Percentiles rank a stretch among this genome's conserved stretches.
Evolutionary conservation across 2,329 filamentous ascomycete genomes (phyloP).

Genomic region (Aspergillus pseudonomiae): DNA sequence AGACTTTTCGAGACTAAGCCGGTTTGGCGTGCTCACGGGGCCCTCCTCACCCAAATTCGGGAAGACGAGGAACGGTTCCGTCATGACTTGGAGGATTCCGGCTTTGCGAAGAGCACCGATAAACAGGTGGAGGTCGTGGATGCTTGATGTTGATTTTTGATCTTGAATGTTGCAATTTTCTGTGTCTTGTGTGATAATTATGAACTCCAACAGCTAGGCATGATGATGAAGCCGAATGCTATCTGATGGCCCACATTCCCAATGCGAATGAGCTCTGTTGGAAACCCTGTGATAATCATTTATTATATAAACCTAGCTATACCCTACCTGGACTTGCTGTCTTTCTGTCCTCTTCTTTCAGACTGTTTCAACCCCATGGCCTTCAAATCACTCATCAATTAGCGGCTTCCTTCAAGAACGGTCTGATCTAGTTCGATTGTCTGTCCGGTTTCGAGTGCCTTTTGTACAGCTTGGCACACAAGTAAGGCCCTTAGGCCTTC

Average conservation of each 20-base stretch:
- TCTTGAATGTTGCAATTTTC: not conserved
- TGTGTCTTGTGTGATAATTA: not conserved
- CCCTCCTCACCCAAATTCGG: conserved; percentile 35
- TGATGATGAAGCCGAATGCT: not conserved
- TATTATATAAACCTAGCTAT: not conserved
- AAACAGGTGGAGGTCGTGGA: conserved; percentile 19
- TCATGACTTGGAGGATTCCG: conserved; percentile 22
- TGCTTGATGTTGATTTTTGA: not conserved
- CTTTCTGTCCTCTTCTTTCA: not conserved
- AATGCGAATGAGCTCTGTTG: not conserved
- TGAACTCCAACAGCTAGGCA: not conserved
- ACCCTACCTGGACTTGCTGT: not conserved
- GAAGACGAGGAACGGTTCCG: conserved; percentile 42
- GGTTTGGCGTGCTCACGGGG: conserved; percentile 39
- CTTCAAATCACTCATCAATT: not conserved
- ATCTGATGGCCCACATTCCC: not conserved
- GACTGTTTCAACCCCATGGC: not conserved
- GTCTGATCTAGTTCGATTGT: conserved; percentile 36
- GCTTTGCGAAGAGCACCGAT: conserved; percentile 13
- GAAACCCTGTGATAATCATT: not conserved
- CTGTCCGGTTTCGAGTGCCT: conserved; percentile 44
- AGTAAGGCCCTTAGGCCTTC: conserved; percentile 56
- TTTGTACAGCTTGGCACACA: conserved; percentile 56
- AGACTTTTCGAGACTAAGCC: conserved; percentile 54
- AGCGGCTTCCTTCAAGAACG: not conserved